These are phyloP conservation scores for Purpureocillium takamizusanense DNA, from an alignment of 2,329 filamentous ascomycete species.

Conservation along the genomic window DNA sequence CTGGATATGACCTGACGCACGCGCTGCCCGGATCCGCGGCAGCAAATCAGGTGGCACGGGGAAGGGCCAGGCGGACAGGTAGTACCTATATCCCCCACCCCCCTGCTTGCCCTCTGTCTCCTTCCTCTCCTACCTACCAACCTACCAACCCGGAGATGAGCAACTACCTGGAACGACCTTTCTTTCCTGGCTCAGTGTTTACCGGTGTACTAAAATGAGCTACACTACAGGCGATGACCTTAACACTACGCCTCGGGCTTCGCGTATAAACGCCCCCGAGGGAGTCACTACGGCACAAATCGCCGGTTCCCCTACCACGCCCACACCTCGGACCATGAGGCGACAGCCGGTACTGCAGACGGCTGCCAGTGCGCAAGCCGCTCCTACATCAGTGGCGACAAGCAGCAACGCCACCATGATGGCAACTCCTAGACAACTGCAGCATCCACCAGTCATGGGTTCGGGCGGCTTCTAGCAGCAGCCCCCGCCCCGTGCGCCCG, in stretches of 20 bases:
- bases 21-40: not conserved
- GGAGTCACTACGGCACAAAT: not conserved
- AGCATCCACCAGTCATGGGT: too few species aligned
- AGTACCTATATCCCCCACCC: not conserved
- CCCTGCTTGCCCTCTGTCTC: not conserved
- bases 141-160: not conserved
- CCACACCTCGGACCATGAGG: too few species aligned
- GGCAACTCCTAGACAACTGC: too few species aligned
- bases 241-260: constrained; percentile 2
- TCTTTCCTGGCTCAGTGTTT: too few species aligned
- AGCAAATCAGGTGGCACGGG: not conserved
- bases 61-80: not conserved
- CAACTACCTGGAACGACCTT: too few species aligned
- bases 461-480: too few species aligned
- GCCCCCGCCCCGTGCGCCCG: too few species aligned
- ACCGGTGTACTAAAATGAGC: not conserved
- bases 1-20: constrained; percentile 1
- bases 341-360: too few species aligned
- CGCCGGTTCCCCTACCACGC: too few species aligned
- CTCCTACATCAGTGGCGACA: too few species aligned
- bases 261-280: not conserved
- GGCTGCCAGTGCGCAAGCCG: too few species aligned
- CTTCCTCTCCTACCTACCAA: not conserved
- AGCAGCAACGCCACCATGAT: too few species aligned
- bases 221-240: not conserved